Evolutionary conservation across 2,329 filamentous ascomycete species (phyloP), one percentile per base, ranked within the genome.

Genomic region (Nothomitra cinnamomea): DNA sequence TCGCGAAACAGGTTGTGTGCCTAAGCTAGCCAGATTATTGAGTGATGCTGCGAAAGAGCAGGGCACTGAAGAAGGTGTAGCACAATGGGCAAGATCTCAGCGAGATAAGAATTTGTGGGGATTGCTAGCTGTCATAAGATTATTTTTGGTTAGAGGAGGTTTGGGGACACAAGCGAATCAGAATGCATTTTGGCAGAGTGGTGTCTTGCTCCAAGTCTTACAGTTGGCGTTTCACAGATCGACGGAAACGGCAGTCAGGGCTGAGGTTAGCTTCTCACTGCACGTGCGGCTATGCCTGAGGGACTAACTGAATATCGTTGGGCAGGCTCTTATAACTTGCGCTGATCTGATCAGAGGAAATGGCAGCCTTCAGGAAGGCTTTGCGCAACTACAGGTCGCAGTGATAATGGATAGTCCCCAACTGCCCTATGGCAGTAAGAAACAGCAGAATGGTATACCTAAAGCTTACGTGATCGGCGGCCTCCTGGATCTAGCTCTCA

Each of bases 401-500:
- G 76, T 79, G 25, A 75, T 82, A 8, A 63, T 78, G 48, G 70
- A 73, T 35, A 60, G 36, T 22, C 19, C 38, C 1, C 38, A 38
- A 21, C 15, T 7, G 24, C 24, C 24, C 15, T 15, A n/a, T 6
- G 32, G 21, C n/a, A n/a, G 22, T 15, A 51, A n/a, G 32, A 12
- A 13, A 47, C 69, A 65, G 57, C 60, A 66, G 3, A 79, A 79
- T 56, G 74, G 72, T n/a, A 66, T 73, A 8, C 69, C 74, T 13
- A 77, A 78, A 54, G 80, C 90, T 35, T 95, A 94, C 67, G 87
- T 98, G 28, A 95, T 98, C 61, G 90, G 96, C 66, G 92, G 87
- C 1, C 72, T 98, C 17, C 73, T 98, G 49, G 87, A 95, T 60
- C 71, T 95, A 43, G 82, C 84, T 0, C 72, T 98, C 7, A 81